A percentile compares a stretch with the other conserved stretches of the same genome.
These are phyloP conservation scores for Aureobasidium sp. DNA, from an alignment of 2,329 filamentous ascomycete genomes.

Conservation along the genomic window DNA sequence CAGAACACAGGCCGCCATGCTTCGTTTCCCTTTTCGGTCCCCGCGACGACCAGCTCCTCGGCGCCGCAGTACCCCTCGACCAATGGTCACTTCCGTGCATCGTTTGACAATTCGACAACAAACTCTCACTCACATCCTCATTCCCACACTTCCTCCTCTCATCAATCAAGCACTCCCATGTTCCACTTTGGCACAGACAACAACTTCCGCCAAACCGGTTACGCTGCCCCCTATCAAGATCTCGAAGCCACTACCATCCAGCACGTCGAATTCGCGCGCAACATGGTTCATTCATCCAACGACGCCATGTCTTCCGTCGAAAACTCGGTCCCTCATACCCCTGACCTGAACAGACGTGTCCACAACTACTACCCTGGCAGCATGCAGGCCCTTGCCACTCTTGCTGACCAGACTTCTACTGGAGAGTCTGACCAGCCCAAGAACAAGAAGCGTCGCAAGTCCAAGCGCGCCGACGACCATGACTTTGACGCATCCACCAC, in stretches of 20 bases:
- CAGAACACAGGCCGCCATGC: neutral
- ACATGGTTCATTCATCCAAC: neutral
- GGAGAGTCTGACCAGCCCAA: neutral
- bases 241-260: slow-evolving; percentile 1
- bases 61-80: neutral
- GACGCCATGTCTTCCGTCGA: slow-evolving; percentile 1
- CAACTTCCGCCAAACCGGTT: slow-evolving; percentile 9
- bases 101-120: neutral
- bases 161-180: neutral
- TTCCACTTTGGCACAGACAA: slow-evolving; percentile 12
- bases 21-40: neutral
- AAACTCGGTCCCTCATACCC: slow-evolving; percentile 8
- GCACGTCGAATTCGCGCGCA: slow-evolving; percentile 1
- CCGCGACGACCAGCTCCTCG: neutral
- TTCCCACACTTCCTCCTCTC: neutral
- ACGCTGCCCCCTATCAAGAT: slow-evolving; percentile 6
- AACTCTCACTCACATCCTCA: neutral
- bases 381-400: neutral
- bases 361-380: slow-evolving; percentile 2
- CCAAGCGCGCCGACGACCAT: neutral
- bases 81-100: slow-evolving; percentile 9
- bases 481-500: neutral
- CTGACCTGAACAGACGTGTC: neutral
- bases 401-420: neutral
- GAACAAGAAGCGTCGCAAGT: slow-evolving; percentile 10